Evolutionary conservation across 768 basidiomycete species (phyloP), one percentile per base, ranked within the genome.

Genomic region (Podaxis sp.): DNA sequence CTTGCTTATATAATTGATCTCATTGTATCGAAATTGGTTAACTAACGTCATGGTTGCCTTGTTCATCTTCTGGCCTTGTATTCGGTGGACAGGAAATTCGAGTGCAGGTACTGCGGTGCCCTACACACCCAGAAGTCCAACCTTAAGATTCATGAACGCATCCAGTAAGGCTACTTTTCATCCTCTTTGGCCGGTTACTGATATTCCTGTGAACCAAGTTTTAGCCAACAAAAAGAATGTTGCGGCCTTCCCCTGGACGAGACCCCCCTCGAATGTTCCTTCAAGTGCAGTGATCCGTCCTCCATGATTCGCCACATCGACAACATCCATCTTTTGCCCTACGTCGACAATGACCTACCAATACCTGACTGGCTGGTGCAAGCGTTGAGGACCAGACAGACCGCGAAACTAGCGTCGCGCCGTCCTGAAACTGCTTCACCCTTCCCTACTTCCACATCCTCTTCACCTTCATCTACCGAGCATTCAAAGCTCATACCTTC

Each of bases 111-210:
- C 14, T 55, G 54, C 36, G 38, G 38, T 11, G 35, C 54, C 25
- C 27, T 6, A 40, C 54, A 42, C 38, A 55, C 54, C 13, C 54
- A 55, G 23, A 55, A 55, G 11, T 55, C 54, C 37, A 57, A 50
- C 35, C 46, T 57, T 13, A 36, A 11, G 32, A 57, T 23, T 14
- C 56, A 57, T 14, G 46, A 48, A 25, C 46, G 46, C 14, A 57
- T 25, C 6, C 56, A 57, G 56, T 57, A 16, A 57, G 56, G 9
- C 42, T 38, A 2, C 5, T 18, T 16, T 36, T 28, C 13, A 25
- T 36, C n/a, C 23, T 18, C 35, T 16, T 4, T 23, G 1, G 18
- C 11, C n/a, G 7, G 14, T 5, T 4, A 11, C 47, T 36, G 32
- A 50, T 21, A 23, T 18, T 21, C 40, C 0, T 16, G 40, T 42